Evolutionary conservation across 345 rosid genomes (phyloP).

Genomic region (Acer negundo): DNA sequence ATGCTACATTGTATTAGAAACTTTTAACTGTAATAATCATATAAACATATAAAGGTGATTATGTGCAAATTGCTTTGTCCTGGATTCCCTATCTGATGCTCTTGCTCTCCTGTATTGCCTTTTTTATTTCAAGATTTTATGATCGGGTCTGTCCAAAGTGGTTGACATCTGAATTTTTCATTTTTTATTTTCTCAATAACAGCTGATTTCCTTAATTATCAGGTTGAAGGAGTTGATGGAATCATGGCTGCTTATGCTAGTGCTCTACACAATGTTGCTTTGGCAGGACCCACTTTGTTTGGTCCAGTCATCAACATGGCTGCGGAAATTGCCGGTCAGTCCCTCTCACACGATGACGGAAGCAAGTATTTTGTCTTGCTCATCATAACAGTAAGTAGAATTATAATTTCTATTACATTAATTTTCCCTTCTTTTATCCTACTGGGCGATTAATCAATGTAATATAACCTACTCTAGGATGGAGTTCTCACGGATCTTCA

Average conservation of each 20-base stretch:
- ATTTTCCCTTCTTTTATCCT: neutral
- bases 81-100: too few species aligned
- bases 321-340: constrained; percentile 50
- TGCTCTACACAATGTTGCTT: constrained; percentile 53
- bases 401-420: neutral
- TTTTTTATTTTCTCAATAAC: neutral
- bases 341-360: constrained; percentile 19
- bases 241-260: constrained; percentile 73
- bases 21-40: too few species aligned
- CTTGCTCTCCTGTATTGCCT: too few species aligned
- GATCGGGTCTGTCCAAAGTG: neutral
- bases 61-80: too few species aligned
- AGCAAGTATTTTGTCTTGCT: constrained; percentile 58
- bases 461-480: constrained; percentile 46
- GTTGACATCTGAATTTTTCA: neutral
- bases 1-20: too few species aligned
- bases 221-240: constrained; percentile 88
- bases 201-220: constrained; percentile 14
- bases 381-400: constrained; percentile 53
- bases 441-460: too few species aligned
- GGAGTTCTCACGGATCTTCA: constrained; percentile 82
- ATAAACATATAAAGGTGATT: too few species aligned
- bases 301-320: constrained; percentile 62
- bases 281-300: constrained; percentile 77
- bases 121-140: too few species aligned